Base-by-base conservation (phyloP, 2,329 filamentous ascomycete genomes). In the Decorospora gaudefroyi region DNA sequence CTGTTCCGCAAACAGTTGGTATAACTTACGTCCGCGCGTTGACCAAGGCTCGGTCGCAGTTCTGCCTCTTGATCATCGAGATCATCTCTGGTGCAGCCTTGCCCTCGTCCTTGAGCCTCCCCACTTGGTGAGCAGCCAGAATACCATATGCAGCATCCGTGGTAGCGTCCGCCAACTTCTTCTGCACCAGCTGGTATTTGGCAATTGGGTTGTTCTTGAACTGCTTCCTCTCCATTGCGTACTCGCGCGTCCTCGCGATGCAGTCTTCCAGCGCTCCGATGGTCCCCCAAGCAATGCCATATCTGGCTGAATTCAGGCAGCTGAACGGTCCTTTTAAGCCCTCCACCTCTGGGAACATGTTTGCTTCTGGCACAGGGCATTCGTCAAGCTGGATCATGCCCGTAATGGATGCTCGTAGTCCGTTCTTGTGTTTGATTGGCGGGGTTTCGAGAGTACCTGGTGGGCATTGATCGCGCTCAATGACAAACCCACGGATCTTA, bases 361-460 rank as follows among this genome's bases (percentile, higher is more conserved):
- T 96, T 59, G 83, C 88, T 56, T 86, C 84, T 0, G 90, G 85
- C 0, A 99, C 90, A 0, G 93, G 92, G 56, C 88, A 91, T 52
- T 87, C 84, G 54, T 96, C 92, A 65, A 99, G 80, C 59, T 96
- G 90, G 56, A 99, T 96, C 93, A 97, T 97, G 44, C 93, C 93
- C 0, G 93, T 99, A 53, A 96, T 87, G 9, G 89, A 95, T 9
- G 93, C 93, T 46, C 93, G 81, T 21, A 99, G 82, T 1, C 91
- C 93, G 51, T 88, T 96, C 80, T 99, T 99, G 76, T 97, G 83
- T 77, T 95, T 95, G 70, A 99, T 86, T 9, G 87, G 76, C 1
- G 93, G 93, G 4, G 93, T 99, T 70, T 93, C 90, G 10, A 99
- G 78, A 0, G 91, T 95, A 2, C 93, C 92, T 0, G 88, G 78